Percentiles rank a stretch among this genome's conserved stretches.
Conservation (phyloP, 2,329 filamentous ascomycete genomes). For the Diaporthe nobilis region DNA sequence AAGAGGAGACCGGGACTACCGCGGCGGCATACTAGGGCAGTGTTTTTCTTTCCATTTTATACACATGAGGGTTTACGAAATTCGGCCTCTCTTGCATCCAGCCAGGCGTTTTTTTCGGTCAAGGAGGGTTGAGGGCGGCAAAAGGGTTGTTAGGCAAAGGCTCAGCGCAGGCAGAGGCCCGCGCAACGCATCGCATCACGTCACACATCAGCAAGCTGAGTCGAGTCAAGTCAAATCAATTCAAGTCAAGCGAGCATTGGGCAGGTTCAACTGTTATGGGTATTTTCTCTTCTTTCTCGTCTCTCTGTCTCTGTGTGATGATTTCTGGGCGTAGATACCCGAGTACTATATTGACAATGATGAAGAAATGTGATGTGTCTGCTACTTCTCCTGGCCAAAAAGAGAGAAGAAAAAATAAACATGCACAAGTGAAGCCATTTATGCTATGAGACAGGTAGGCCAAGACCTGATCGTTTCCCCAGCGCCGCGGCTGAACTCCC, state of each 20-base stretch:
- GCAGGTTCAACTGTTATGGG: neutral
- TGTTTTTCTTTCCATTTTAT: neutral
- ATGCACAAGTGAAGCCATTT: no score
- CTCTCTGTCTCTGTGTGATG: neutral
- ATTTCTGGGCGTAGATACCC: constrained; percentile 13
- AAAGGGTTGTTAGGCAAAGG: neutral
- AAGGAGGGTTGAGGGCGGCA: neutral
- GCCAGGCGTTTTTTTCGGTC: constrained; percentile 39
- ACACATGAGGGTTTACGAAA: constrained; percentile 4
- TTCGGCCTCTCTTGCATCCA: constrained; percentile 36
- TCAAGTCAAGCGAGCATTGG: constrained; percentile 34
- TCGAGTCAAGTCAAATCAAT: neutral
- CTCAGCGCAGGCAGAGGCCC: constrained; percentile 1
- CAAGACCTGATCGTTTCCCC: no score
- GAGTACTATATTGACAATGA: neutral
- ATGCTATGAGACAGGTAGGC: no score
- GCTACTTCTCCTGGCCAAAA: neutral
- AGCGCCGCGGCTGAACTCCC: no score
- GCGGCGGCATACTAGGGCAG: neutral
- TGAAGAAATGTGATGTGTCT: neutral
- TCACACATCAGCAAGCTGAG: neutral
- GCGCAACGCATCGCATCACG: neutral
- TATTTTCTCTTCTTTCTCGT: neutral
- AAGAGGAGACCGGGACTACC: neutral
- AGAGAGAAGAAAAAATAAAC: no score